Conservation (phyloP, 805 yeast species). For the Yueomyces sinensis region DNA sequence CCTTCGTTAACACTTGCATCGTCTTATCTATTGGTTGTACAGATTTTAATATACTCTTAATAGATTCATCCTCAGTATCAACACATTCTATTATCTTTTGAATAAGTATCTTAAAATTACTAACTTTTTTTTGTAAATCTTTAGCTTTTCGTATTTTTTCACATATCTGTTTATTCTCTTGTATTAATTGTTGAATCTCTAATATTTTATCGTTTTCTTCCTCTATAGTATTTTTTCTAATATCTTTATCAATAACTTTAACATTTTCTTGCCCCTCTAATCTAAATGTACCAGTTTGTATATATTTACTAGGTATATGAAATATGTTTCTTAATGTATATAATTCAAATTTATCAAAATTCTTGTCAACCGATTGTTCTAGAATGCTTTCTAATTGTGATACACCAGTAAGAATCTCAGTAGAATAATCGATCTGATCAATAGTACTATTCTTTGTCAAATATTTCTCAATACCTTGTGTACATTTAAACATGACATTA, state of each 20-base stretch:
- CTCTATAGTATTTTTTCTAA: slow-evolving; percentile 3
- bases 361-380: slow-evolving; percentile 63
- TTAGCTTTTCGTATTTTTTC: slow-evolving; percentile 9
- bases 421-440: slow-evolving; percentile 18
- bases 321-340: slow-evolving; percentile 70
- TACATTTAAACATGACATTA: slow-evolving; percentile 69
- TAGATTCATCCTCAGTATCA: slow-evolving; percentile 1
- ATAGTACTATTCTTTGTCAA: slow-evolving; percentile 23
- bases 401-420: slow-evolving; percentile 63
- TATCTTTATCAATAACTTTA: slow-evolving; percentile 8
- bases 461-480: slow-evolving; percentile 62
- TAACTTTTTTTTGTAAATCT: slow-evolving; percentile 12
- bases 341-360: slow-evolving; percentile 77
- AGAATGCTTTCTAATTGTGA: slow-evolving; percentile 66
- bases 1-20: slow-evolving; percentile 12
- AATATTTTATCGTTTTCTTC: slow-evolving; percentile 11
- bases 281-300: slow-evolving; percentile 52
- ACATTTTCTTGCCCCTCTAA: slow-evolving; percentile 56
- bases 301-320: slow-evolving; percentile 50
- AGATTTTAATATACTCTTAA: slow-evolving; percentile 8
- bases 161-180: slow-evolving; percentile 8
- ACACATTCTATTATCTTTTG: slow-evolving; percentile 5
- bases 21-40: slow-evolving; percentile 20
- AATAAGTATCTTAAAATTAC: slow-evolving; percentile 9
- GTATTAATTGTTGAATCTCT: slow-evolving; percentile 11